These are phyloP conservation scores for Sporisorium graminicola DNA, from an alignment of 1,284 basidiomycete genomes.

Conservation along the genomic window DNA sequence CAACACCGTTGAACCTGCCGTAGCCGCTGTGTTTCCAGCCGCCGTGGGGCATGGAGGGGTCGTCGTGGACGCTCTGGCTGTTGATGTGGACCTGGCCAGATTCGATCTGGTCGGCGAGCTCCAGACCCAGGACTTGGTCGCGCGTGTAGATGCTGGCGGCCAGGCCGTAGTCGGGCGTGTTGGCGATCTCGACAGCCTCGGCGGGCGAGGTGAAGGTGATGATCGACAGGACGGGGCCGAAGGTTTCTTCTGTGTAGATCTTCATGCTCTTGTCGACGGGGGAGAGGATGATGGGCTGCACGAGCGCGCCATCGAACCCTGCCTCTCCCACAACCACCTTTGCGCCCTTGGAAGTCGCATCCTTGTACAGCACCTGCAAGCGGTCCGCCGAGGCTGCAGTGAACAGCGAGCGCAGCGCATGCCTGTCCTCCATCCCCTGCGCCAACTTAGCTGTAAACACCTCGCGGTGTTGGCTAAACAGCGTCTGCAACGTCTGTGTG, in stretches of 20 bases:
- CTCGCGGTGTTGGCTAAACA: slow-evolving; percentile 72
- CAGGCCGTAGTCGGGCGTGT: slow-evolving; percentile 75
- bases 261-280: slow-evolving; percentile 74
- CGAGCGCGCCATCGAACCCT: slow-evolving; percentile 71
- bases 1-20: slow-evolving; percentile 75
- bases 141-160: slow-evolving; percentile 75
- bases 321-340: slow-evolving; percentile 73
- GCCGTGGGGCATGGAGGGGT: slow-evolving; percentile 72
- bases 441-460: slow-evolving; percentile 42
- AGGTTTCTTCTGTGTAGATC: slow-evolving; percentile 75
- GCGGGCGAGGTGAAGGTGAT: slow-evolving; percentile 83
- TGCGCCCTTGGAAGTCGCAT: slow-evolving; percentile 75
- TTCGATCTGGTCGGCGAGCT: slow-evolving; percentile 73
- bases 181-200: slow-evolving; percentile 74
- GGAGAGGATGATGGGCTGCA: slow-evolving; percentile 75
- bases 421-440: slow-evolving; percentile 32
- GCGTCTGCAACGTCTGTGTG: slow-evolving; percentile 70
- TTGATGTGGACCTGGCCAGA: slow-evolving; percentile 65
- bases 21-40: slow-evolving; percentile 77
- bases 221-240: slow-evolving; percentile 84
- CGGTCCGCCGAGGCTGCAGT: slow-evolving; percentile 73
- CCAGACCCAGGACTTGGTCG: slow-evolving; percentile 73
- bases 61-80: slow-evolving; percentile 52
- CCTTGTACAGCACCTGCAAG: slow-evolving; percentile 73
- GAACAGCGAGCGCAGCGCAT: slow-evolving; percentile 73